These are phyloP conservation scores for Elsinoe perseae DNA, from an alignment of 2,329 filamentous ascomycete genomes.

Conservation along the genomic window DNA sequence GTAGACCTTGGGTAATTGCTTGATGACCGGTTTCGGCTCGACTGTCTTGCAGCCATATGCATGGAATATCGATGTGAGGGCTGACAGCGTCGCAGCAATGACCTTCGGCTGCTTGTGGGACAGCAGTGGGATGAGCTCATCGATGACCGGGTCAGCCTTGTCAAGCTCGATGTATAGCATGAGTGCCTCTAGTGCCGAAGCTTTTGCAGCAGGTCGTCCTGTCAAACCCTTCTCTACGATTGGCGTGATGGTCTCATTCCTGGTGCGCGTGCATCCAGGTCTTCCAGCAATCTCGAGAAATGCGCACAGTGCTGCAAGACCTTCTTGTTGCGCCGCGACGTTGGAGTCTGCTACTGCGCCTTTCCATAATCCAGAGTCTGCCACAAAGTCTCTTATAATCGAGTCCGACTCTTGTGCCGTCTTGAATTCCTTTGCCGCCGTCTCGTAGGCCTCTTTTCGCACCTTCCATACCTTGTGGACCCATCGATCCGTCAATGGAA, in stretches of 20 bases:
- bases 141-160: slow-evolving; percentile 73
- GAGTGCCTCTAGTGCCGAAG: slow-evolving; percentile 76
- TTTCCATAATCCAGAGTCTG: slow-evolving; percentile 84
- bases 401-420: slow-evolving; percentile 75
- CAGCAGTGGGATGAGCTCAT: slow-evolving; percentile 77
- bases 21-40: slow-evolving; percentile 86
- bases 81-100: slow-evolving; percentile 65
- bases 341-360: slow-evolving; percentile 88
- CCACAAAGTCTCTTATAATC: slow-evolving; percentile 77
- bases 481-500: slow-evolving; percentile 73
- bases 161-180: slow-evolving; percentile 88
- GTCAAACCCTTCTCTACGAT: slow-evolving; percentile 92
- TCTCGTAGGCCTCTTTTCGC: slow-evolving; percentile 89
- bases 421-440: slow-evolving; percentile 79
- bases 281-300: slow-evolving; percentile 86
- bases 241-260: slow-evolving; percentile 63
- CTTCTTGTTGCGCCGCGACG: slow-evolving; percentile 92
- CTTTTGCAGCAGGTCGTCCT: slow-evolving; percentile 79
- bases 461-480: slow-evolving; percentile 97
- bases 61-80: slow-evolving; percentile 77
- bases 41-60: slow-evolving; percentile 91
- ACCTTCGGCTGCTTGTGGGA: slow-evolving; percentile 89
- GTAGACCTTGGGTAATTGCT: slow-evolving; percentile 80
- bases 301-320: slow-evolving; percentile 74
- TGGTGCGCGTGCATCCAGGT: slow-evolving; percentile 65